Percentiles rank a stretch among this genome's conserved stretches.
These are phyloP conservation scores for Termitomyces sp. DNA, from an alignment of 768 basidiomycete genomes.

Conservation along the genomic window DNA sequence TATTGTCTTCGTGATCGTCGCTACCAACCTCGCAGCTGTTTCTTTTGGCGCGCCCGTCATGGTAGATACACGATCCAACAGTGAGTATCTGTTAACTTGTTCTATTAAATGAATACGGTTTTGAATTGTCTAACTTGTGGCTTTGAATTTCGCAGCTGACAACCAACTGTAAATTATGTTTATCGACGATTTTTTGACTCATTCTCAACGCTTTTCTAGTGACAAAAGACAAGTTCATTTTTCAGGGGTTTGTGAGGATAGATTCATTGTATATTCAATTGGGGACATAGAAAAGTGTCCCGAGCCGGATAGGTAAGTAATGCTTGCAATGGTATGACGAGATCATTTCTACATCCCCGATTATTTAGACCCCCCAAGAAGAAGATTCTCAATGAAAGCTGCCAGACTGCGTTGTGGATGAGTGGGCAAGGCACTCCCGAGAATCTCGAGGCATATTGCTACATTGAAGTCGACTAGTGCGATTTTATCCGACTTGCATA, in stretches of 20 bases:
- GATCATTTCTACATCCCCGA: neutral
- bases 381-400: neutral
- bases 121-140: neutral
- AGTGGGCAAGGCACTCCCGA: fast-evolving
- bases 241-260: too few species aligned
- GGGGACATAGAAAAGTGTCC: neutral
- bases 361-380: neutral
- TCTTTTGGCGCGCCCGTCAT: neutral
- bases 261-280: too few species aligned
- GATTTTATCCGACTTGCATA: neutral
- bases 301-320: neutral
- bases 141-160: neutral
- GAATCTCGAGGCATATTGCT: neutral
- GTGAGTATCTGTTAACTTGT: neutral
- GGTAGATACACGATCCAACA: too few species aligned
- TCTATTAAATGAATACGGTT: neutral
- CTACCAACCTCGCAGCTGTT: neutral
- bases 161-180: neutral
- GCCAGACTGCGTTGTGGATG: neutral
- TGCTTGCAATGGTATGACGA: neutral
- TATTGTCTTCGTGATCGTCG: neutral
- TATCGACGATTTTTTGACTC: neutral
- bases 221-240: too few species aligned
- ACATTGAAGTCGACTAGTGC: neutral
- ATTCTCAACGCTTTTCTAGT: too few species aligned